These are phyloP conservation scores for Colletotrichum sp. DNA, from an alignment of 2,329 filamentous ascomycete genomes.

Conservation along the genomic window DNA sequence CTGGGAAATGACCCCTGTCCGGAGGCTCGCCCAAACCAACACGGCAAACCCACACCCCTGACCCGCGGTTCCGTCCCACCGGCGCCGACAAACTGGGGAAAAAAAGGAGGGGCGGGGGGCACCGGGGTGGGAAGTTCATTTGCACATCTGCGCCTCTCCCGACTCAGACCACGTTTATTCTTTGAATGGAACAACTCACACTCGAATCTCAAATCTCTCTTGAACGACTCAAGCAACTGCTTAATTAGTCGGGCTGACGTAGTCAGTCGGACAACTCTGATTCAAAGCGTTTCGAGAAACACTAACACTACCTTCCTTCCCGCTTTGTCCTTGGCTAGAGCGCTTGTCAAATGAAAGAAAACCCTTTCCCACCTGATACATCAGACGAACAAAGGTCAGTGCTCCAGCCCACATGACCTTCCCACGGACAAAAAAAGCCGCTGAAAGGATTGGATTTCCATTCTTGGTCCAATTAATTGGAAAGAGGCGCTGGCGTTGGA, in stretches of 20 bases:
- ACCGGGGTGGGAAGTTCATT: neutral
- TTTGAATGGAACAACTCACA: neutral
- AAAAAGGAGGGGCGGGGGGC: neutral
- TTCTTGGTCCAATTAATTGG: neutral
- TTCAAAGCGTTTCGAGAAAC: neutral
- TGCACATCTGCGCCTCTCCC: neutral
- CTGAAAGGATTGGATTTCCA: neutral
- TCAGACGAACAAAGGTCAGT: constrained; percentile 18
- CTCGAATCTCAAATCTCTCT: neutral
- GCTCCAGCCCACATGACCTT: neutral
- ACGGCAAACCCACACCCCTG: neutral
- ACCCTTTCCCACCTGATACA: constrained; percentile 7
- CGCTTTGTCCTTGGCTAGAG: neutral
- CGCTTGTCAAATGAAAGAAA: neutral
- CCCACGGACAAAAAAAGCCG: neutral
- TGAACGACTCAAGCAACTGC: neutral
- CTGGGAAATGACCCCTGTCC: neutral
- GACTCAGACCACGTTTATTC: neutral
- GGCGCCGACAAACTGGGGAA: neutral
- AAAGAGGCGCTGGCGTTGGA: neutral
- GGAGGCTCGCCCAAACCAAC: neutral
- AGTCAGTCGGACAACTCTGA: neutral
- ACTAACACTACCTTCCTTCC: neutral
- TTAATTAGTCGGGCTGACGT: neutral
- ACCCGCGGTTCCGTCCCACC: constrained; percentile 3